Conservation (phyloP, 768 basidiomycete genomes). For the Boletellus ananiceps region DNA sequence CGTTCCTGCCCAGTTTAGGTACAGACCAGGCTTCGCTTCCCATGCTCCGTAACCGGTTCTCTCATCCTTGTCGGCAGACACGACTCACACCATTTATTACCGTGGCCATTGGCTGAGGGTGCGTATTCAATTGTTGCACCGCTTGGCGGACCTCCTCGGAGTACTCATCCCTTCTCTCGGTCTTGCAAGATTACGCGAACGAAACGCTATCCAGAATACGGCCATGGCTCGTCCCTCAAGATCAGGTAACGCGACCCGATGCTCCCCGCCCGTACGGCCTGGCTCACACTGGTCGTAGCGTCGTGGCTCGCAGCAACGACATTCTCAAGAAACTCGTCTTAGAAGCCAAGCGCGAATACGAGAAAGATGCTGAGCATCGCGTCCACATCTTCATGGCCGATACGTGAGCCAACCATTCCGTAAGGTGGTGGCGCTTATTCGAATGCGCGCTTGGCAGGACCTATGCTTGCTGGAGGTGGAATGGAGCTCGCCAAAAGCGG, state of each 20-base stretch:
- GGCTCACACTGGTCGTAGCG: conserved; percentile 40
- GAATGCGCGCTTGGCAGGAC: conserved; percentile 37
- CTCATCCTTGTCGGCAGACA: conserved; percentile 46
- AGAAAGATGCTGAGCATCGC: conserved; percentile 87
- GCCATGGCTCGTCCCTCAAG: conserved; percentile 69
- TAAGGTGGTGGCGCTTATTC: conserved; percentile 4
- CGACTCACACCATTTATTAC: conserved; percentile 87
- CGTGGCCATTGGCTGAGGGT: conserved; percentile 85
- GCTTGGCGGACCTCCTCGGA: conserved; percentile 12
- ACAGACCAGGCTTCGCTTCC: conserved; percentile 22
- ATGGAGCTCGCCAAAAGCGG: conserved; percentile 81
- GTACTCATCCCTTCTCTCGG: conserved; percentile 15
- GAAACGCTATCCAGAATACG: conserved; percentile 71
- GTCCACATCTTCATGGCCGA: conserved; percentile 89
- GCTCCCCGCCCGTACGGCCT: conserved; percentile 16
- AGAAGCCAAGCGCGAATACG: conserved; percentile 84
- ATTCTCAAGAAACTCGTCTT: conserved; percentile 83
- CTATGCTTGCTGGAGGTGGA: conserved; percentile 82
- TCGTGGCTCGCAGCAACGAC: conserved; percentile 84
- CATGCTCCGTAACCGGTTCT: conserved; percentile 7
- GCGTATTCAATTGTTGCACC: conserved; percentile 22
- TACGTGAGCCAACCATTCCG: conserved; percentile 52
- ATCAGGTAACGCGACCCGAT: conserved; percentile 52
- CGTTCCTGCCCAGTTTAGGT: conserved; percentile 86
- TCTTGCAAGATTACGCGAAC: conserved; percentile 67